Percentiles rank a stretch among this genome's conserved stretches.
These are phyloP conservation scores for Tulasnella sp. DNA, from an alignment of 768 basidiomycete species.

Conservation along the genomic window DNA sequence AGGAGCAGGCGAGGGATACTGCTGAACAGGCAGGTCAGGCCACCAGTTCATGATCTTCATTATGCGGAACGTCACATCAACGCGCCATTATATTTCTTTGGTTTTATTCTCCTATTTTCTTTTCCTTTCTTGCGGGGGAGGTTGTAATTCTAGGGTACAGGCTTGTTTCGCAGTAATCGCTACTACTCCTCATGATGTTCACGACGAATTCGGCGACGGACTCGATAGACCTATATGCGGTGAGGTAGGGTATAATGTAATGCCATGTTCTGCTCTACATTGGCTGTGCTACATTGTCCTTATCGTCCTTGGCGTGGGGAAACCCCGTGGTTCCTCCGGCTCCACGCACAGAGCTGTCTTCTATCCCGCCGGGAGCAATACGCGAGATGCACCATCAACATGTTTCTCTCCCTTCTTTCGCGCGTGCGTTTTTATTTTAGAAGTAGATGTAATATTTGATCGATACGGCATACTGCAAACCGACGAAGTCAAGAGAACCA, in stretches of 20 bases:
- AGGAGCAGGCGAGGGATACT: background rate
- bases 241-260: background rate
- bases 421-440: background rate
- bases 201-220: too few species aligned
- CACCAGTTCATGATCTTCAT: background rate
- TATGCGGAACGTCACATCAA: too few species aligned
- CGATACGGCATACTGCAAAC: background rate
- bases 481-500: too few species aligned
- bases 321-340: background rate
- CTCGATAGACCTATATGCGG: background rate
- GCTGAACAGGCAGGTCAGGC: background rate
- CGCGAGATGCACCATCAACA: background rate
- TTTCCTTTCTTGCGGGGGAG: background rate
- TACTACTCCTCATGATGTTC: too few species aligned
- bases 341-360: background rate
- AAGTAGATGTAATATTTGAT: constrained; percentile 33
- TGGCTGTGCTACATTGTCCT: background rate
- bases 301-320: background rate
- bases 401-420: background rate
- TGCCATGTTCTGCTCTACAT: background rate
- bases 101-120: background rate
- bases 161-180: too few species aligned
- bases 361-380: background rate
- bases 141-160: background rate
- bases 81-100: too few species aligned